Percentiles rank a stretch among this genome's conserved stretches.
phyloP scores from a whole-genome alignment of 2,329 filamentous ascomycete species.

The Beauveria sp. region DNA sequence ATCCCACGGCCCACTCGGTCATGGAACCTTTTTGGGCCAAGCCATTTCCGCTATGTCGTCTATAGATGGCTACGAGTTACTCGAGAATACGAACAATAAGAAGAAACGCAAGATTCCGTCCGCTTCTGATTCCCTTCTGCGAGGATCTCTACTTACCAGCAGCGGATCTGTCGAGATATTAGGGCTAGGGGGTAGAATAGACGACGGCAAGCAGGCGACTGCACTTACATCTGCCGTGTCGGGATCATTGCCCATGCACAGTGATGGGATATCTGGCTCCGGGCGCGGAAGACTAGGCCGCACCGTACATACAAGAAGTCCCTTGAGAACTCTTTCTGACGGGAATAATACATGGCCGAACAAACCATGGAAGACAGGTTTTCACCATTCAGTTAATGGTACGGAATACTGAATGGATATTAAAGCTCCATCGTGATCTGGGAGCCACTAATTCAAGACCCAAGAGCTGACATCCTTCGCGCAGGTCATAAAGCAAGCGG shows the following conservation, averaged over 20 bases:
- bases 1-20: background rate
- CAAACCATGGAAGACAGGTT: constrained; percentile 37
- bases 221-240: constrained; percentile 24
- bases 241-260: constrained; percentile 43
- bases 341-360: constrained; percentile 48
- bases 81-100: constrained; percentile 98
- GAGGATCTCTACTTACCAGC: constrained; percentile 19
- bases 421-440: too few species aligned
- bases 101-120: constrained; percentile 98
- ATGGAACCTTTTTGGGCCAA: background rate
- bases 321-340: constrained; percentile 53
- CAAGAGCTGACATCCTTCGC: background rate
- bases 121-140: constrained; percentile 57
- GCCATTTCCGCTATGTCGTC: constrained; percentile 60
- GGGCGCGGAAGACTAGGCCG: constrained; percentile 80
- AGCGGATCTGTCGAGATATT: background rate
- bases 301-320: constrained; percentile 51
- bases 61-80: constrained; percentile 86
- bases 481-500: constrained; percentile 48
- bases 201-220: constrained; percentile 18
- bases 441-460: background rate
- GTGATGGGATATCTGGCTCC: constrained; percentile 67
- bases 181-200: constrained; percentile 14
- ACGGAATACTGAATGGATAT: background rate
- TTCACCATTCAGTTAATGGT: background rate